Conservation (phyloP, 2,329 filamentous ascomycete species). For the Xylariaceae sp. region DNA sequence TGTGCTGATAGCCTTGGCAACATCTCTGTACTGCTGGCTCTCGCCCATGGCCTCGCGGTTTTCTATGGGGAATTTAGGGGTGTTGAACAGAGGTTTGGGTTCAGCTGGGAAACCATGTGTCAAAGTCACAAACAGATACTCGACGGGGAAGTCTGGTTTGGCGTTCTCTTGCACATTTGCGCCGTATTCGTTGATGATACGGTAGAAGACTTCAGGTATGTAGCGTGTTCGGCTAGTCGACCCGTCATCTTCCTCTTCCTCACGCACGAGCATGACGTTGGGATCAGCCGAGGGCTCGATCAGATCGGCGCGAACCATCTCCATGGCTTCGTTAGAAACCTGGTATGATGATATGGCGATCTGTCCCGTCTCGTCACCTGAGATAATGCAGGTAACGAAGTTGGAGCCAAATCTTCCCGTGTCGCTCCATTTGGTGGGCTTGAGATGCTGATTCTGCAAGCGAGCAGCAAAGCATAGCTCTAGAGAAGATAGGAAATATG, state of each 20-base stretch:
- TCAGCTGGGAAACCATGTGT: constrained; percentile 92
- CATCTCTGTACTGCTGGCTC: constrained; percentile 70
- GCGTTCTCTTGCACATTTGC: constrained; percentile 96
- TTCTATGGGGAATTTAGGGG: constrained; percentile 78
- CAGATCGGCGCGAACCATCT: constrained; percentile 95
- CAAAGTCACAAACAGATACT: constrained; percentile 92
- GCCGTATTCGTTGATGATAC: constrained; percentile 92
- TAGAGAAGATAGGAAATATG: constrained; percentile 87
- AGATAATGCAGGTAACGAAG: constrained; percentile 93
- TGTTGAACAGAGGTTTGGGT: constrained; percentile 71
- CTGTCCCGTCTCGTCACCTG: constrained; percentile 84
- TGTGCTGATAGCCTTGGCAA: constrained; percentile 65
- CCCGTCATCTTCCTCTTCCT: constrained; percentile 80
- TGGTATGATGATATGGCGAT: constrained; percentile 92
- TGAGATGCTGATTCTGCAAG: constrained; percentile 82
- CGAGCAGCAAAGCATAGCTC: constrained; percentile 88
- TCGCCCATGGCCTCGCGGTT: constrained; percentile 86
- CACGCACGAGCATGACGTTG: constrained; percentile 87
- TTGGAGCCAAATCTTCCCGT: constrained; percentile 91
- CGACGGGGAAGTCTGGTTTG: constrained; percentile 92
- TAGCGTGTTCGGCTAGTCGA: constrained; percentile 70
- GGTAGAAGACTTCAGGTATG: constrained; percentile 96
- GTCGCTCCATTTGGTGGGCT: constrained; percentile 94
- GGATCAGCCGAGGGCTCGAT: constrained; percentile 94
- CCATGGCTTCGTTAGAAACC: constrained; percentile 89